phyloP scores from a whole-genome alignment of 208 protist genomes.

The Leishmania braziliensis region DNA sequence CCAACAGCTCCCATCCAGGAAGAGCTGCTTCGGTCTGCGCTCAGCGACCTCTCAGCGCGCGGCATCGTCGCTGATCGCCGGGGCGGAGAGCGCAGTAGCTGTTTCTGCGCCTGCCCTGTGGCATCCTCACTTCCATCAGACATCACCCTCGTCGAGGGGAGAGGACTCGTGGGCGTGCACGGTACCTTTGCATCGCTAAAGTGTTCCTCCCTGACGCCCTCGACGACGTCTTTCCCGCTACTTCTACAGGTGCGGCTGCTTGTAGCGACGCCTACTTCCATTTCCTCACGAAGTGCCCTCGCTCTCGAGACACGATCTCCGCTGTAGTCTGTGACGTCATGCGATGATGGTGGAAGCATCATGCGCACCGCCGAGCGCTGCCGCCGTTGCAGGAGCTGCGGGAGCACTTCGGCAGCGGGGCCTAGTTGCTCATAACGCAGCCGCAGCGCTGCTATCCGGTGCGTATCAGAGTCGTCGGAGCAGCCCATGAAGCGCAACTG shows the following conservation, averaged over 20 bases:
- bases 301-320: background rate
- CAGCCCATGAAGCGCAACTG: conserved; percentile 63
- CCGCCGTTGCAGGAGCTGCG: conserved; percentile 15
- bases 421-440: conserved; percentile 42
- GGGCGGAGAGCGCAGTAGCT: conserved; percentile 13
- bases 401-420: conserved; percentile 19
- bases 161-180: background rate
- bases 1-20: background rate
- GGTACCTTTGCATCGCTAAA: background rate
- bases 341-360: background rate
- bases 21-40: conserved; percentile 6
- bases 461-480: conserved; percentile 48
- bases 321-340: background rate
- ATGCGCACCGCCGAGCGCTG: background rate
- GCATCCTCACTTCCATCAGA: background rate
- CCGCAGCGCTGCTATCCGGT: conserved; percentile 52
- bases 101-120: background rate
- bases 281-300: background rate
- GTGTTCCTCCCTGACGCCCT: background rate
- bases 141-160: background rate
- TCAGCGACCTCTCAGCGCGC: conserved; percentile 16
- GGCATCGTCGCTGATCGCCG: conserved; percentile 25
- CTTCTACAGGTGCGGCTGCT: background rate
- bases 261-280: background rate
- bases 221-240: background rate